phyloP scores from a whole-genome alignment of 495 filamentous ascomycete genomes.

The Aspergillus affinis region DNA sequence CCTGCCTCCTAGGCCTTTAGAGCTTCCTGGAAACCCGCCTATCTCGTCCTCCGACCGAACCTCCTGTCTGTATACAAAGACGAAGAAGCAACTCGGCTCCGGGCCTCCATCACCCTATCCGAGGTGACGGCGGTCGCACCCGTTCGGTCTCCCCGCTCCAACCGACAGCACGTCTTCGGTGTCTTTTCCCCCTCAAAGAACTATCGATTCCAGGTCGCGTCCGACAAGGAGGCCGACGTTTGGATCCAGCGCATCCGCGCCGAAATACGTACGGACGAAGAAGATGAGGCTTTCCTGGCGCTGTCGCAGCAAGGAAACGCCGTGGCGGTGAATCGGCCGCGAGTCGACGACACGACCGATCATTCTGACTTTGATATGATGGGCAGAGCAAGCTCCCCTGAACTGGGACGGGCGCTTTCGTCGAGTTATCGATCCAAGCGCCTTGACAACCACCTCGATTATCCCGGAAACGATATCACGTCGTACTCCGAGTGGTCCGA shows the following conservation, averaged over 20 bases:
- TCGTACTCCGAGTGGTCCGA: conserved; percentile 93
- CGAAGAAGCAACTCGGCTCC: conserved; percentile 81
- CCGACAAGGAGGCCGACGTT: conserved; percentile 71
- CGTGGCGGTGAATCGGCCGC: conserved; percentile 35
- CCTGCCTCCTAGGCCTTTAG: conserved; percentile 28
- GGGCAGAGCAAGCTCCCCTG: conserved; percentile 46
- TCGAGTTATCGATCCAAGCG: conserved; percentile 28
- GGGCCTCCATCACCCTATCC: conserved; percentile 80
- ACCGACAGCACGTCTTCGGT: conserved; percentile 78
- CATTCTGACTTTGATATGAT: conserved; percentile 37
- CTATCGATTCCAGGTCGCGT: conserved; percentile 79
- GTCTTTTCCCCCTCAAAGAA: conserved; percentile 91
- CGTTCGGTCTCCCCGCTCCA: conserved; percentile 83
- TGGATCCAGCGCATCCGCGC: conserved; percentile 83
- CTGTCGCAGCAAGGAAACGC: conserved; percentile 45
- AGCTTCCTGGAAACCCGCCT: conserved; percentile 79
- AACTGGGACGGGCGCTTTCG: conserved; percentile 37
- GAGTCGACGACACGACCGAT: conserved; percentile 48
- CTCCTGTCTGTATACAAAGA: conserved; percentile 95
- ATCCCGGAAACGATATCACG: conserved; percentile 83
- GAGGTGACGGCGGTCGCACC: conserved; percentile 89
- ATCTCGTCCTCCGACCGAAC: conserved; percentile 88
- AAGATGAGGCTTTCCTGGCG: conserved; percentile 73
- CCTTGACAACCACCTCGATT: conserved; percentile 63
- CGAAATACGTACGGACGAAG: conserved; percentile 80